Percentiles rank a stretch among this genome's conserved stretches.
These are phyloP conservation scores for Colletotrichum aenigma DNA, from an alignment of 2,329 filamentous ascomycete genomes.

Conservation along the genomic window DNA sequence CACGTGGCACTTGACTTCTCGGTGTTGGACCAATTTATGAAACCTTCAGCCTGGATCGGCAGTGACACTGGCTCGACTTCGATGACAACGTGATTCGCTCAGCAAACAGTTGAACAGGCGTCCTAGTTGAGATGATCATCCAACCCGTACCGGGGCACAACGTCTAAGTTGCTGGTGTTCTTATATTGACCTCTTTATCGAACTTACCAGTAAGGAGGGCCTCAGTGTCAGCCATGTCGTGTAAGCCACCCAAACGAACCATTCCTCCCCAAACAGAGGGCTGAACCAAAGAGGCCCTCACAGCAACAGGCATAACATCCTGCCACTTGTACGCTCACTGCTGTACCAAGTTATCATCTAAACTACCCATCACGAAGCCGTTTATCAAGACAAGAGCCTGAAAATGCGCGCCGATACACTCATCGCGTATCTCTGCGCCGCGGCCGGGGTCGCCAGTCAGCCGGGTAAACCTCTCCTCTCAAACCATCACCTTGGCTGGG, in stretches of 20 bases:
- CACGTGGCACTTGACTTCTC: not conserved
- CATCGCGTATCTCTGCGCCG: not conserved
- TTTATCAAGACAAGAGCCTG: not conserved
- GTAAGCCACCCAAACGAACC: not conserved
- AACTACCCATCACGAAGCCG: not conserved
- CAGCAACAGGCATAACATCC: not conserved
- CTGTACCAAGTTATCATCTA: not conserved
- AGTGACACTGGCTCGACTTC: not conserved
- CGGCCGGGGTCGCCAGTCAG: not conserved
- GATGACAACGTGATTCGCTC: not conserved
- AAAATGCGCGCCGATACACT: not conserved
- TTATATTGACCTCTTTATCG: not conserved
- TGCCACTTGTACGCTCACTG: not conserved
- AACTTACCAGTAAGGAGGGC: not conserved
- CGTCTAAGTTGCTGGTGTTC: not conserved
- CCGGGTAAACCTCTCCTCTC: not conserved
- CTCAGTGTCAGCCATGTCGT: not conserved
- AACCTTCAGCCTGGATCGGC: not conserved
- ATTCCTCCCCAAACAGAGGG: not conserved
- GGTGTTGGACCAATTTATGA: not conserved
- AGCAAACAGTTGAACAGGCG: not conserved
- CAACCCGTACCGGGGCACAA: not conserved
- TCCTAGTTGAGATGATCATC: not conserved
- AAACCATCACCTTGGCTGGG: not conserved
- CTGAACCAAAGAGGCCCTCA: not conserved